Conservation (phyloP, 345 rosid species). For the Arabidopsis arenosa region DNA sequence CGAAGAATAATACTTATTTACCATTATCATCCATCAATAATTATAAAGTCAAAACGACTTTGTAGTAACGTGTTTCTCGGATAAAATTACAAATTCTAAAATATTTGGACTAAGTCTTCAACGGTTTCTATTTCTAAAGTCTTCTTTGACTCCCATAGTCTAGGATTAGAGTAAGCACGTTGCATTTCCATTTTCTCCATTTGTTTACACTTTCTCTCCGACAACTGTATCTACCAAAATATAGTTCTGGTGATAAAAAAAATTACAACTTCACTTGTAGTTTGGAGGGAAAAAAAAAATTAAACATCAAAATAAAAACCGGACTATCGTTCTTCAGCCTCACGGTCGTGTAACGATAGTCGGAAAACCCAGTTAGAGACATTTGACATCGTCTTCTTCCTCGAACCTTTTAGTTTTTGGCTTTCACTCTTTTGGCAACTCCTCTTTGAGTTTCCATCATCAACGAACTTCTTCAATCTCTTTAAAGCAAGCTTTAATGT, state of each 20-base stretch:
- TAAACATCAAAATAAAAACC: background rate
- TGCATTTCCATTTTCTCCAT: too few species aligned
- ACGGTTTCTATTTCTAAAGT: too few species aligned
- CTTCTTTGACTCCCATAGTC: too few species aligned
- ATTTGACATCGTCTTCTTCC: slow-evolving; percentile 43
- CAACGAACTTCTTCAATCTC: slow-evolving; percentile 58
- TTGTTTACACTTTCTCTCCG: slow-evolving; percentile 17
- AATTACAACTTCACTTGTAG: slow-evolving; percentile 1
- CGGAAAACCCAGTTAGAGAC: slow-evolving; percentile 70
- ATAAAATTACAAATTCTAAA: too few species aligned
- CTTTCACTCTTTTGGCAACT: slow-evolving; percentile 40
- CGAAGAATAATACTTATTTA: too few species aligned
- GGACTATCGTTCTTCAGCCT: slow-evolving; percentile 55
- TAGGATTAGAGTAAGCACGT: too few species aligned
- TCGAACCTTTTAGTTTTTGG: slow-evolving; percentile 46
- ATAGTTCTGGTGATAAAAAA: slow-evolving; percentile 1
- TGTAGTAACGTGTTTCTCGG: too few species aligned
- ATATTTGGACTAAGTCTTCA: too few species aligned
- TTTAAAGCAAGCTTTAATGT: slow-evolving; percentile 61
- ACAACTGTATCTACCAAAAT: slow-evolving; percentile 24
- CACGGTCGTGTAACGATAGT: slow-evolving; percentile 60
- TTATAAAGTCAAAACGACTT: too few species aligned
- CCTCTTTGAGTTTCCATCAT: background rate
- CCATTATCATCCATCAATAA: too few species aligned
- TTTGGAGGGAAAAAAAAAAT: background rate